These are phyloP conservation scores for Austroboletus niveus DNA, from an alignment of 1,284 basidiomycete genomes.

Conservation along the genomic window DNA sequence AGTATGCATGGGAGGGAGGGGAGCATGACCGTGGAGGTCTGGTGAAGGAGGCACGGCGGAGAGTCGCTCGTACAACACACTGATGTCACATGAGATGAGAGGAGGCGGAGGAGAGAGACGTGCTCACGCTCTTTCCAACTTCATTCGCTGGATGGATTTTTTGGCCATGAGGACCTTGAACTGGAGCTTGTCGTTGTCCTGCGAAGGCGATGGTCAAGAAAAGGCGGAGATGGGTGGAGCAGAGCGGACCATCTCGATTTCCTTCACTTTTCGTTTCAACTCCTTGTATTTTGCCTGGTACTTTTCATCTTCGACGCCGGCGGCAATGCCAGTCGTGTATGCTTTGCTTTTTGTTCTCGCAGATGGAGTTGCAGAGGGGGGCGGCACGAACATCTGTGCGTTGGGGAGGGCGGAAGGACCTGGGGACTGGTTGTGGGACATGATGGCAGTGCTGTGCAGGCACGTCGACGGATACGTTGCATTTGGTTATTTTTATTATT, in stretches of 20 bases:
- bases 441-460: constrained; percentile 40
- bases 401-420: constrained; percentile 38
- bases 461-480: constrained; percentile 31
- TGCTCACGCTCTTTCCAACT: constrained; percentile 85
- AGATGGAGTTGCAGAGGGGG: constrained; percentile 29
- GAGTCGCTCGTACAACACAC: constrained; percentile 76
- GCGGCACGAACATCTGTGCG: constrained; percentile 32
- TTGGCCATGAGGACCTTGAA: constrained; percentile 81
- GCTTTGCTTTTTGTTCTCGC: constrained; percentile 52
- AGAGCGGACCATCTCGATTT: constrained; percentile 75
- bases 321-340: constrained; percentile 62
- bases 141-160: constrained; percentile 84
- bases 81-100: constrained; percentile 35
- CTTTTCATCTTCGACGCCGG: constrained; percentile 83
- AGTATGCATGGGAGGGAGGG: constrained; percentile 38
- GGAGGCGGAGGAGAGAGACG: constrained; percentile 18
- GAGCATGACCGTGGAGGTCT: constrained; percentile 42
- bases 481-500: constrained; percentile 26
- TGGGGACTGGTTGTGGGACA: constrained; percentile 56
- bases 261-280: constrained; percentile 83
- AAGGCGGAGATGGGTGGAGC: constrained; percentile 4
- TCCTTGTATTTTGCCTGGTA: constrained; percentile 90
- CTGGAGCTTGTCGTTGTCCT: constrained; percentile 89
- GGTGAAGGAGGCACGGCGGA: constrained; percentile 57
- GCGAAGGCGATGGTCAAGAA: constrained; percentile 6